These are phyloP conservation scores for Fusarium zealandicum DNA, from an alignment of 2,329 filamentous ascomycete species.

Conservation along the genomic window DNA sequence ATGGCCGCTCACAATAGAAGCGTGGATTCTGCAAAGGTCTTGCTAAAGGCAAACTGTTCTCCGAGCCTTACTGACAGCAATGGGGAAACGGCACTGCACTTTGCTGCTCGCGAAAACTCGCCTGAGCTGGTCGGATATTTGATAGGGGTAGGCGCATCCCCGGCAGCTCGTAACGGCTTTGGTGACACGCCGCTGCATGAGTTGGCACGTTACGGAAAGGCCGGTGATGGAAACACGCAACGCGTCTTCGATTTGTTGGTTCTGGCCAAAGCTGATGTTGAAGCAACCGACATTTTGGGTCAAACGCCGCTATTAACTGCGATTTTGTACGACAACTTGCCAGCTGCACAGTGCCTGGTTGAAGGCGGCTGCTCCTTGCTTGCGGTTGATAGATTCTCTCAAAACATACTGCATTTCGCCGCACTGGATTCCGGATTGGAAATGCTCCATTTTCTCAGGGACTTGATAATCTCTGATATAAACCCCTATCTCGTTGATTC, in stretches of 20 bases:
- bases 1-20: accelerated
- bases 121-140: background rate
- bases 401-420: background rate
- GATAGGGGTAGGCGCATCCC: slow-evolving; percentile 10
- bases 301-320: accelerated
- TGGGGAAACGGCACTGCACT: background rate
- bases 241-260: background rate
- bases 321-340: accelerated
- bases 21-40: background rate
- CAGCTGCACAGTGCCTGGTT: background rate
- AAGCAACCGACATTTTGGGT: background rate
- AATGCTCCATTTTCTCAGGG: background rate
- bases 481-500: background rate
- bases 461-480: background rate
- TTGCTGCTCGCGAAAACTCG: accelerated
- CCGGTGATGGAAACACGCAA: accelerated
- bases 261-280: background rate
- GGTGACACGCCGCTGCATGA: background rate
- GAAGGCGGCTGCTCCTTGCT: background rate
- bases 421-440: accelerated
- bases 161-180: accelerated
- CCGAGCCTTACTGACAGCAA: accelerated
- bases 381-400: accelerated
- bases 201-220: accelerated
- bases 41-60: slow-evolving; percentile 7